Evolutionary conservation across 2,329 filamentous ascomycete genomes (phyloP).

Genomic region (Aspergillus sojae): DNA sequence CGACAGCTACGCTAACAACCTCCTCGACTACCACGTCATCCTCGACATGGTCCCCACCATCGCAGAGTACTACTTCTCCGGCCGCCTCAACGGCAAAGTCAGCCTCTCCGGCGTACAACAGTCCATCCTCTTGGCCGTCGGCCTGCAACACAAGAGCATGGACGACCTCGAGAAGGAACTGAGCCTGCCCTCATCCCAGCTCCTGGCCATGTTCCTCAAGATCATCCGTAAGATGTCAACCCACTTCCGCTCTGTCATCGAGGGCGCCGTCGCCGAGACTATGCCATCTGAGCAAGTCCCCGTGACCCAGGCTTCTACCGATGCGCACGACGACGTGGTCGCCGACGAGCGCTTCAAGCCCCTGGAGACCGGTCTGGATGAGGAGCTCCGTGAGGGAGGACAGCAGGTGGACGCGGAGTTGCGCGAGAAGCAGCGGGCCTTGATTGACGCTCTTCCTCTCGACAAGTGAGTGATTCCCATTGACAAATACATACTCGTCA

Average conservation of each 20-base stretch:
- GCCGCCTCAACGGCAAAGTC: slow-evolving; percentile 67
- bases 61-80: slow-evolving; percentile 81
- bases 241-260: slow-evolving; percentile 74
- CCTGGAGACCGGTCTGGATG: slow-evolving; percentile 70
- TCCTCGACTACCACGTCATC: slow-evolving; percentile 97
- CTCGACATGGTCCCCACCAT: slow-evolving; percentile 87
- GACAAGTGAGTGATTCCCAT: slow-evolving; percentile 67
- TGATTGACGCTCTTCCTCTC: slow-evolving; percentile 88
- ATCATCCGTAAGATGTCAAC: slow-evolving; percentile 83
- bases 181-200: slow-evolving; percentile 71
- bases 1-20: slow-evolving; percentile 93
- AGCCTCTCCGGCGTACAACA: slow-evolving; percentile 81
- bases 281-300: slow-evolving; percentile 60
- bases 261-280: slow-evolving; percentile 70
- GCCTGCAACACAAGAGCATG: slow-evolving; percentile 86
- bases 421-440: slow-evolving; percentile 76
- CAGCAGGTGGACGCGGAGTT: slow-evolving; percentile 73
- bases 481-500: slow-evolving; percentile 7
- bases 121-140: slow-evolving; percentile 84
- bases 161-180: slow-evolving; percentile 80
- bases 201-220: slow-evolving; percentile 97
- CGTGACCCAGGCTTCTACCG: slow-evolving; percentile 49
- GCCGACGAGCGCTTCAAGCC: slow-evolving; percentile 67
- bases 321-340: slow-evolving; percentile 68
- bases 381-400: slow-evolving; percentile 82